Conservation (phyloP, 495 filamentous ascomycete genomes). For the Aspergillus hancockii region DNA sequence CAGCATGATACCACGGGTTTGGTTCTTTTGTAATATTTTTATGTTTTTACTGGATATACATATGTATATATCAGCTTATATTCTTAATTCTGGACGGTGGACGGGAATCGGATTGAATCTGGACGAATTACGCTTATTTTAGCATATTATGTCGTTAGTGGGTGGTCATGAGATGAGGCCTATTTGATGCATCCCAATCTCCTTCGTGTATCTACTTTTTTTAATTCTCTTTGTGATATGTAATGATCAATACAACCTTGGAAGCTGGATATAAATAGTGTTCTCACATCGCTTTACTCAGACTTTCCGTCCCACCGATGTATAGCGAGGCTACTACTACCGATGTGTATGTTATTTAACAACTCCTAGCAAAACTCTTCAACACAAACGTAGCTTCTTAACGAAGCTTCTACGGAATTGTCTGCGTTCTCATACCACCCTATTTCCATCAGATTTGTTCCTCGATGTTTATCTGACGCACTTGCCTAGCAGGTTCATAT, state of each 20-base stretch:
- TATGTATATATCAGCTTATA: constrained; percentile 6
- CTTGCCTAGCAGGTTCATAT: too few species aligned
- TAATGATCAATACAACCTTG: background rate
- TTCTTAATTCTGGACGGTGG: background rate
- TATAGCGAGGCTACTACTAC: too few species aligned
- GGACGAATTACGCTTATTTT: background rate
- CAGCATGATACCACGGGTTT: constrained; percentile 45
- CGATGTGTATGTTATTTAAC: too few species aligned
- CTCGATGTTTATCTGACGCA: too few species aligned
- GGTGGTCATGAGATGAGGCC: background rate
- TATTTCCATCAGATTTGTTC: too few species aligned
- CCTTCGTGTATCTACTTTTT: background rate
- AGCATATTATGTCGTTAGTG: background rate
- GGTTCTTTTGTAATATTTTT: constrained; percentile 27
- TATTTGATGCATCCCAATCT: background rate
- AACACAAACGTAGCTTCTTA: too few species aligned
- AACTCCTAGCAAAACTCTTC: too few species aligned
- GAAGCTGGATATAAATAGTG: too few species aligned
- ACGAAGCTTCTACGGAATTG: too few species aligned
- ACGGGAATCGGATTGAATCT: background rate
- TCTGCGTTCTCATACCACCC: too few species aligned
- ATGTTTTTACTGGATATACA: constrained; percentile 10
- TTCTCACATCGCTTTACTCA: too few species aligned
- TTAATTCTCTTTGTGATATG: background rate
- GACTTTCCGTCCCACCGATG: too few species aligned